Conservation (phyloP, 2,329 filamentous ascomycete species). For the Cladosporium sp. region DNA sequence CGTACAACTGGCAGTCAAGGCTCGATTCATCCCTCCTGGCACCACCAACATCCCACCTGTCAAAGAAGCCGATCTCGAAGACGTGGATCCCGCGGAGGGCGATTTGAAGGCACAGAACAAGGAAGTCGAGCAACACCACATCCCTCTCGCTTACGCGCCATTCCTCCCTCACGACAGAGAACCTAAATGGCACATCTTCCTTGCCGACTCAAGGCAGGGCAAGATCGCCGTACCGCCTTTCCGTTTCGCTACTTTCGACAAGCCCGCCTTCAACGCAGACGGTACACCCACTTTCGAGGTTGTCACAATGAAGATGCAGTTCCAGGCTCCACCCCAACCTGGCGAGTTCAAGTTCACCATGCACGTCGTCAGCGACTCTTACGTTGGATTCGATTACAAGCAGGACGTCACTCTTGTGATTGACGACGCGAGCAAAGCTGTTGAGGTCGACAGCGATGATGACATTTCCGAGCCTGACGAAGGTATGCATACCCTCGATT, state of each 20-base stretch:
- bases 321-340: slow-evolving; percentile 86
- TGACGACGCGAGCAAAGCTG: slow-evolving; percentile 82
- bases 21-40: slow-evolving; percentile 85
- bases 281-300: slow-evolving; percentile 79
- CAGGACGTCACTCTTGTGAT: slow-evolving; percentile 85
- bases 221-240: slow-evolving; percentile 97
- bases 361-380: slow-evolving; percentile 91
- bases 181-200: slow-evolving; percentile 89
- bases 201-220: slow-evolving; percentile 88
- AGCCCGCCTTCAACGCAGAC: slow-evolving; percentile 73
- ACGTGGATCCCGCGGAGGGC: slow-evolving; percentile 87
- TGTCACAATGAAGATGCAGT: slow-evolving; percentile 95
- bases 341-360: slow-evolving; percentile 94
- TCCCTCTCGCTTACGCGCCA: slow-evolving; percentile 84
- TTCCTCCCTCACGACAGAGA: slow-evolving; percentile 86
- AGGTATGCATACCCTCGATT: slow-evolving; percentile 58
- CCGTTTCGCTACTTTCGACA: slow-evolving; percentile 89
- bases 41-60: slow-evolving; percentile 67
- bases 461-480: slow-evolving; percentile 98
- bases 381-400: slow-evolving; percentile 89
- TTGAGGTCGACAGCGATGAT: slow-evolving; percentile 66
- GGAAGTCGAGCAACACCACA: slow-evolving; percentile 66
- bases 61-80: slow-evolving; percentile 75
- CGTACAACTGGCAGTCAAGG: slow-evolving; percentile 92
- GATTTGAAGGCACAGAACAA: slow-evolving; percentile 73